A percentile compares a stretch with the other conserved stretches of the same genome.
Evolutionary conservation across 2,329 filamentous ascomycete species (phyloP).

Genomic region (Aspergillus novofumigatus): DNA sequence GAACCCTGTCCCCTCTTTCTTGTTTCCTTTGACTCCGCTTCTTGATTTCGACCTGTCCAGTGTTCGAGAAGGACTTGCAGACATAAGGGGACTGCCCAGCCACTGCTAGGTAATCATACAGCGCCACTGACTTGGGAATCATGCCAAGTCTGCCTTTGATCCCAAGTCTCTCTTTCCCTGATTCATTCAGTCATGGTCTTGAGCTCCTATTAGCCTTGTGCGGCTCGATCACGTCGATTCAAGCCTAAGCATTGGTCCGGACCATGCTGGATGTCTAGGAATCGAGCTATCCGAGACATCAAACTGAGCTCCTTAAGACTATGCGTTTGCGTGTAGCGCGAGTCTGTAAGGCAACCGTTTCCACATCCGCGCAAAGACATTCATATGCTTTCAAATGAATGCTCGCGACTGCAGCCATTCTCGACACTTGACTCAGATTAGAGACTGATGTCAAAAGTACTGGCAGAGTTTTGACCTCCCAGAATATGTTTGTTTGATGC

Average conservation of each 20-base stretch:
- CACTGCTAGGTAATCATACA: background rate
- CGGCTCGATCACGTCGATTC: background rate
- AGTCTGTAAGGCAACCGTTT: background rate
- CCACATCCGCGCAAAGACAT: background rate
- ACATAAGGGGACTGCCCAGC: background rate
- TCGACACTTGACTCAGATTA: background rate
- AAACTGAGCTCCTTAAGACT: slow-evolving; percentile 9
- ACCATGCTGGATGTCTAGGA: background rate
- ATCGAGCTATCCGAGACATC: slow-evolving; percentile 14
- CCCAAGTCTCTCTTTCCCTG: background rate
- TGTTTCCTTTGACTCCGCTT: background rate
- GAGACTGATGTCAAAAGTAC: slow-evolving; percentile 14
- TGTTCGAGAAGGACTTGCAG: background rate
- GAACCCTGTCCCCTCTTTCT: background rate
- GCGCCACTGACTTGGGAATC: background rate
- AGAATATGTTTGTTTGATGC: slow-evolving; percentile 23
- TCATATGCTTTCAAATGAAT: background rate
- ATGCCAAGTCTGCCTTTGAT: background rate
- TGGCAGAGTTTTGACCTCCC: slow-evolving; percentile 19
- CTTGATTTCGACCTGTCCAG: background rate
- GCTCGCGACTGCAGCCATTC: background rate
- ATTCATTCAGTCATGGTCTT: background rate
- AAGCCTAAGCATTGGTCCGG: background rate
- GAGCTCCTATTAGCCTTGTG: background rate
- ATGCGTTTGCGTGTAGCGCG: slow-evolving; percentile 14